phyloP scores from a whole-genome alignment of 2,329 filamentous ascomycete genomes.

The Aspergillus fumigatus region DNA sequence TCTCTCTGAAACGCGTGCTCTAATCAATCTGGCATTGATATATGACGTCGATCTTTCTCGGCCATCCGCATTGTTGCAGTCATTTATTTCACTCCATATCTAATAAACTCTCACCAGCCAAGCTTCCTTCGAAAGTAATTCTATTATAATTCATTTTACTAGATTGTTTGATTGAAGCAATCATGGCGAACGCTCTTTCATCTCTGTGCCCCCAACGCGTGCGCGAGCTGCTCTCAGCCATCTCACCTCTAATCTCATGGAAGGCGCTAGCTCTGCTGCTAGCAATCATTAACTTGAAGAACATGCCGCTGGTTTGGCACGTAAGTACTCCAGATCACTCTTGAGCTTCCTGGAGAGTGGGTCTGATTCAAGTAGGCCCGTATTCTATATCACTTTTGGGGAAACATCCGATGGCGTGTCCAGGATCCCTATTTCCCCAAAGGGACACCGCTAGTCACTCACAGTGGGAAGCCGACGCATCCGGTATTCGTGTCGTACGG shows the following conservation, averaged over 20 bases:
- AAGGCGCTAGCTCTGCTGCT: conserved; percentile 33
- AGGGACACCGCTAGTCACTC: conserved; percentile 30
- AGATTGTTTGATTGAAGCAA: neutral
- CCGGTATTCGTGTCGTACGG: conserved; percentile 71
- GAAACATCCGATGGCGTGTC: conserved; percentile 50
- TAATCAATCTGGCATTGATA: neutral
- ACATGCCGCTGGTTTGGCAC: conserved; percentile 37
- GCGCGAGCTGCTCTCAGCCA: conserved; percentile 17
- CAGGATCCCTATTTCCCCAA: conserved; percentile 44
- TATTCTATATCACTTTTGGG: conserved; percentile 54
- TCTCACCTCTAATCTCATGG: conserved; percentile 28
- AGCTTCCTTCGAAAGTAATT: neutral
- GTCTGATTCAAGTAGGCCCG: conserved; percentile 46
- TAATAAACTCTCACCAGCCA: neutral
- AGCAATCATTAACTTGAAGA: conserved; percentile 35
- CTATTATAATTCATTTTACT: neutral
- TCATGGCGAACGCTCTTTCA: conserved; percentile 10
- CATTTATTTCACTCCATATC: neutral
- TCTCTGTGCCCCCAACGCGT: conserved; percentile 18
- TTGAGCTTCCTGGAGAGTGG: neutral
- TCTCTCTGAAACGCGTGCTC: neutral
- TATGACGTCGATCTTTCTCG: neutral
- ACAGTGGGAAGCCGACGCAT: conserved; percentile 40
- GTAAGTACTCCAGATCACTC: conserved; percentile 23
- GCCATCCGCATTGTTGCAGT: neutral